These are phyloP conservation scores for Mortierella sp. DNA, from an alignment of 371 early-diverging fungal species.

Conservation along the genomic window DNA sequence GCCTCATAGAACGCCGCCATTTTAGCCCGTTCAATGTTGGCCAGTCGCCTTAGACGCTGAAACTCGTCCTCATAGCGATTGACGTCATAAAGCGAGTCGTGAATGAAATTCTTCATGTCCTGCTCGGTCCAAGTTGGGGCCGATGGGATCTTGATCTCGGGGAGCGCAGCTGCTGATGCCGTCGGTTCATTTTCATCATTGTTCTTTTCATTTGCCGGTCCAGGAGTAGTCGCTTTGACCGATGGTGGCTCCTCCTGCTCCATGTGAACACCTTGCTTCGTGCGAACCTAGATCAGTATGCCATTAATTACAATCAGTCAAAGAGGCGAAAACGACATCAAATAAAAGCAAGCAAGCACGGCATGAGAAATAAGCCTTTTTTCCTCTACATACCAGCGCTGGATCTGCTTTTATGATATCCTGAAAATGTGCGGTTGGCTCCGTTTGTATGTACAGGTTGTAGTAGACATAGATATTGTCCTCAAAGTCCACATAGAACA, in stretches of 20 bases:
- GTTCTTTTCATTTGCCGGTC: not conserved
- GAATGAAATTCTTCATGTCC: constrained; percentile 40
- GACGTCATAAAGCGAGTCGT: constrained; percentile 45
- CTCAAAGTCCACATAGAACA: constrained; percentile 88
- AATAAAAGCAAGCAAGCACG: not conserved
- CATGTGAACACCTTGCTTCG: constrained; percentile 8
- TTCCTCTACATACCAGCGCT: constrained; percentile 27
- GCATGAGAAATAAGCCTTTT: not conserved
- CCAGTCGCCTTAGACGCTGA: constrained; percentile 40
- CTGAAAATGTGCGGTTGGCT: constrained; percentile 38
- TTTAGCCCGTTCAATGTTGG: constrained; percentile 36
- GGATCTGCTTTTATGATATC: constrained; percentile 45
- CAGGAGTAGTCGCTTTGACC: too few relatives aligned
- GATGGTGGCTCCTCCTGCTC: not conserved
- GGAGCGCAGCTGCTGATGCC: too few relatives aligned
- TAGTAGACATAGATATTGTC: constrained; percentile 88
- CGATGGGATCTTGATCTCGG: not conserved
- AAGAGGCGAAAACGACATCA: not conserved
- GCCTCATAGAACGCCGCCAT: constrained; percentile 32
- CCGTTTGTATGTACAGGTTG: constrained; percentile 69
- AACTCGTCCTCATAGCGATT: constrained; percentile 56
- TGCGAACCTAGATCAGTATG: constrained; percentile 5
- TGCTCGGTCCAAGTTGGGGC: constrained; percentile 22
- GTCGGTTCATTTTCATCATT: not conserved
- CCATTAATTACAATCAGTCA: not conserved